Base-by-base conservation (phyloP, 1,284 basidiomycete species). In the Xerocomus amazonicus region DNA sequence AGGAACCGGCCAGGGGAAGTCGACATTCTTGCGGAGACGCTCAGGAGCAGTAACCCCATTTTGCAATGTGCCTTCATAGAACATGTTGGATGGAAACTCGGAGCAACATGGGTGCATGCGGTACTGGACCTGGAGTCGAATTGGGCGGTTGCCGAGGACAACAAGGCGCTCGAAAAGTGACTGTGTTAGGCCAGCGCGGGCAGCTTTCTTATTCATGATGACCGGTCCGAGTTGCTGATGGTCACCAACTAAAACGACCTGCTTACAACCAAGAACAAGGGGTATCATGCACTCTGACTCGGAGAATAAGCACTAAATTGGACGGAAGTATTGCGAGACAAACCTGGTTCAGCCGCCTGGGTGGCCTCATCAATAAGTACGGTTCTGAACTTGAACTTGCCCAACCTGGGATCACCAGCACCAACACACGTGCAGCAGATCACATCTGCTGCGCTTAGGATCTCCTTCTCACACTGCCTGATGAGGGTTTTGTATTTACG, bases 181-280 rank as follows among this genome's bases (percentile, higher is more conserved):
- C 67, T 98, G 95, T 0, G 94, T 97, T 38, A 99, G 79, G 28
- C 97, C 97, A 0, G 97, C 97, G 13, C 93, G 87, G 0, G 97
- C 97, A 1, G 96, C 97, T 69, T 99, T 98, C 81, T 98, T 99
- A 83, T 98, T 99, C 97, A 99, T 99, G 68, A 99, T 98, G 59
- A 98, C 97, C 9, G 97, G 97, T 1, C 97, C 97, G 43, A 99
- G 85, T 79, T 99, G 97, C 73, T 89, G 90, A 70, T 98, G 95
- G 72, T 98, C 95, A 45, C 97, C 97, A 45, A 99, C 97, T 44
- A 99, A 84, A 27, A 99, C 95, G 47, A 95, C 93, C 66, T 99
- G 97, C 72, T 98, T 99, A 70, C 95, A 98, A 27, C 97, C 97
- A 63, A 98, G 85, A 13, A 99, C 90, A 34, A 99, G 82, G 12